Percentiles rank a stretch among this genome's conserved stretches.
phyloP scores from a whole-genome alignment of 768 basidiomycete species.

The Royoungia palumana region DNA sequence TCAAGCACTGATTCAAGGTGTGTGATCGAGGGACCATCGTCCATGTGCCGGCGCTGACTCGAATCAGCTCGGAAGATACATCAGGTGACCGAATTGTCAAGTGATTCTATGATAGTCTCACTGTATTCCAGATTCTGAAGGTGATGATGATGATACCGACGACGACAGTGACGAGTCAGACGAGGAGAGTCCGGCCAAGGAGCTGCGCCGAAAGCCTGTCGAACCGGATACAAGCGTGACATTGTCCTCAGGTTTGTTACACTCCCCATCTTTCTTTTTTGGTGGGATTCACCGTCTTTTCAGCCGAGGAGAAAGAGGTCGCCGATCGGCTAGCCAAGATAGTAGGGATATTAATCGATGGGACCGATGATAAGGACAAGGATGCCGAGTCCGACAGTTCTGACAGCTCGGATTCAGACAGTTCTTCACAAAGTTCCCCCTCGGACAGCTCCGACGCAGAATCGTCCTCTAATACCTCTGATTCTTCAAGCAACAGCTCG shows the following conservation, averaged over 20 bases:
- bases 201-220: conserved; percentile 2
- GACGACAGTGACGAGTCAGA: conserved; percentile 5
- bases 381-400: conserved; percentile 12
- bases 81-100: conserved; percentile 18
- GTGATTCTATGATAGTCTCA: neutral
- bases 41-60: conserved; percentile 7
- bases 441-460: conserved; percentile 17
- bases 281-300: neutral
- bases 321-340: neutral
- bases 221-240: conserved; percentile 41
- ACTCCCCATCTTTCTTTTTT: neutral
- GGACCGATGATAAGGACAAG: neutral
- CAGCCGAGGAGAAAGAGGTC: conserved; percentile 13
- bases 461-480: conserved; percentile 12
- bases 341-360: conserved; percentile 5
- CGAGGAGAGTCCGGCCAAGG: neutral
- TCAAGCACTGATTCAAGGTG: conserved; percentile 29
- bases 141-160: conserved; percentile 8
- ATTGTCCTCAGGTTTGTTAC: conserved; percentile 33
- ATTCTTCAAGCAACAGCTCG: conserved; percentile 1
- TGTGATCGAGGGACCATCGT: conserved; percentile 2
- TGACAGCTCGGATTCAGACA: conserved; percentile 16
- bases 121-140: conserved; percentile 15
- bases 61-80: conserved; percentile 16
- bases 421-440: conserved; percentile 10